Evolutionary conservation across 2,329 filamentous ascomycete species (phyloP), one percentile per base, ranked within the genome.

Genomic region (Fusarium setosum): DNA sequence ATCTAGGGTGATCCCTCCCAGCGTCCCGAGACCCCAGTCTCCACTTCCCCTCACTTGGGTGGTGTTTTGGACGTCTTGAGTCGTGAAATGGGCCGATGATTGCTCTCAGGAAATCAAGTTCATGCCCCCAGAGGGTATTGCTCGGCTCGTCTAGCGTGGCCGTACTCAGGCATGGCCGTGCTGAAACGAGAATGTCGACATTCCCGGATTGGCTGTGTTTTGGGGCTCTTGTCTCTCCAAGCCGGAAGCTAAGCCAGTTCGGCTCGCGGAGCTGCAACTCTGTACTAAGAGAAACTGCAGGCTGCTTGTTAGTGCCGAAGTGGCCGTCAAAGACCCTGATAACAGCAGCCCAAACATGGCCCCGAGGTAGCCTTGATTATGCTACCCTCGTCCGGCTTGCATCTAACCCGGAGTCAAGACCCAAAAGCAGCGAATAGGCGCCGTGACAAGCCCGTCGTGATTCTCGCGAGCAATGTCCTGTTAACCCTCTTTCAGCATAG

Each of bases 11-110:
- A 65, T 63, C 61, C 61, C 56, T 65, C 32, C 50, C 34, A 45
- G 44, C 42, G 32, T 44, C 41, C 56, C 31, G 63, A 54, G 45
- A 56, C 58, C 61, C 56, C 44, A 49, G 59, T 65, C 69, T 64
- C 69, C 69, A 72, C 69, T 71, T 69, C 69, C 69, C 69, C 69
- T 71, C 69, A 67, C 51, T 47, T 57, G 51, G n/a, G 44, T 64
- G 53, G 49, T 56, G 11, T n/a, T 26, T 38, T 53, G 38, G 23
- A 17, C 35, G 38, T 29, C 32, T 49, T 29, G 48, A 37, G 38
- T 35, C 17, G 37, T 54, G 42, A 56, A 42, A 65, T 61, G 40
- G 44, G 64, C 53, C 50, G 61, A 59, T 31, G 32, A 20, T 29
- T 49, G 44, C 42, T 32, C 24, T 57, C 26, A 13, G 38, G 42